Percentiles rank a stretch among this genome's conserved stretches.
phyloP scores from a whole-genome alignment of 192 early-diverging fungal genomes.

The Umbelopsis isabellina region DNA sequence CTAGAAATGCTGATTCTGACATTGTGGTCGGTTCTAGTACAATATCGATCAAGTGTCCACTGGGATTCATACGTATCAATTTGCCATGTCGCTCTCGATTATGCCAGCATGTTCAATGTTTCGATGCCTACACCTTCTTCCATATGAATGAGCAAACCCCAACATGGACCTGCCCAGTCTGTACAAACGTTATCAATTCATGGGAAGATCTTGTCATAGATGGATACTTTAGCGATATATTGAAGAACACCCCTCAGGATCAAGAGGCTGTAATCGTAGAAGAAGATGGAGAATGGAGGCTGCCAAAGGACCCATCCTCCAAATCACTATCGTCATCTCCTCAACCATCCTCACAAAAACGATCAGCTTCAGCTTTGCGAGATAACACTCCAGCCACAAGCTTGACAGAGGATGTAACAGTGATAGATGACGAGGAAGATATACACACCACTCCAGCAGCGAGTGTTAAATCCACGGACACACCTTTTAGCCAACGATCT shows the following conservation, averaged over 20 bases:
- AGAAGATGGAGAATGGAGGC: slow-evolving; percentile 46
- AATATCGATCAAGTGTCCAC: slow-evolving; percentile 73
- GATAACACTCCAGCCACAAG: slow-evolving; percentile 9
- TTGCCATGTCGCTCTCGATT: slow-evolving; percentile 60
- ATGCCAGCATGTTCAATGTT: slow-evolving; percentile 86
- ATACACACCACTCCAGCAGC: background rate
- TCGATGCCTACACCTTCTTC: slow-evolving; percentile 75
- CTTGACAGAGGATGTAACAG: slow-evolving; percentile 41
- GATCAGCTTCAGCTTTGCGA: background rate
- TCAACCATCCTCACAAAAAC: slow-evolving; percentile 29
- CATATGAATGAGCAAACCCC: slow-evolving; percentile 69
- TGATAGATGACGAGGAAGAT: slow-evolving; percentile 22
- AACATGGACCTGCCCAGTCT: slow-evolving; percentile 79
- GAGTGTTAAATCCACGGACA: background rate
- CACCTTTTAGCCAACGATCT: slow-evolving; percentile 1
- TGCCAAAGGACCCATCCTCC: slow-evolving; percentile 20
- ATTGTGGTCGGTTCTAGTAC: slow-evolving; percentile 64
- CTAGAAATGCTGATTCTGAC: slow-evolving; percentile 64
- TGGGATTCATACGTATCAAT: slow-evolving; percentile 66
- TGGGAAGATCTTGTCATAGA: slow-evolving; percentile 71
- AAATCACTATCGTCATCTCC: slow-evolving; percentile 4
- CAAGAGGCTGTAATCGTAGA: slow-evolving; percentile 50
- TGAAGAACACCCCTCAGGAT: slow-evolving; percentile 36
- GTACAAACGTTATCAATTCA: slow-evolving; percentile 50
- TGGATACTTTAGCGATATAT: slow-evolving; percentile 53